Evolutionary conservation across 495 filamentous ascomycete genomes (phyloP), one percentile per base, ranked within the genome.

Genomic region (Aspergillus nidulans): DNA sequence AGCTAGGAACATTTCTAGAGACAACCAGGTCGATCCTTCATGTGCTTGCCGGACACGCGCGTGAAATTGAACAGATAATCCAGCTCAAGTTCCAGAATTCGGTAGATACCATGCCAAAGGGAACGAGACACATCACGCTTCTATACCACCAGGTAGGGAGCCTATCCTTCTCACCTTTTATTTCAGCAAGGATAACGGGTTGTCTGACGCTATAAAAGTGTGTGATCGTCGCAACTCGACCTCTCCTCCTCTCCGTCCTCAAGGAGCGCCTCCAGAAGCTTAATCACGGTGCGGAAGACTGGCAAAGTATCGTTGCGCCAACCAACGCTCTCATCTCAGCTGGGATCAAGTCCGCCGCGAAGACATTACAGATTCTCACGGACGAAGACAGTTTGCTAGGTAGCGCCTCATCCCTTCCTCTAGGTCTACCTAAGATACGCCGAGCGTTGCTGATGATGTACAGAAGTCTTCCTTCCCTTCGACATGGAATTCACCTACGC

Each of bases 401-500:
- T 72, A 62, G 46, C 16, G 5, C 23, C 23, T 6, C 24, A 40
- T 25, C 18, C 12, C 20, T 25, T 34, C 30, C n/a, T n/a, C n/a
- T n/a, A n/a, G n/a, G n/a, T n/a, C n/a, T n/a, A n/a, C n/a, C n/a
- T n/a, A n/a, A n/a, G n/a, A n/a, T n/a, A n/a, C n/a, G n/a, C n/a
- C n/a, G n/a, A n/a, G n/a, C n/a, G n/a, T 49, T 52, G 10, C 40
- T 9, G 24, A n/a, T 49, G 26, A 30, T 18, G 8, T 2, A n/a
- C 16, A 73, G 72, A 75, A 57, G 62, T 62, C 13, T 75, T 75
- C 54, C 62, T 75, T 12, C 67, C 69, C 9, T 75, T 70, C 50
- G 66, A 75, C 12, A 58, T 71, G 16, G 72, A 75, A 60, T 62
- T 69, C 32, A 69, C 66, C n/a, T 72, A 67, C 50, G 68, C 50